Evolutionary conservation across 331 rosid genomes (phyloP).

Genomic region (Rhamnella rubrinervis): DNA sequence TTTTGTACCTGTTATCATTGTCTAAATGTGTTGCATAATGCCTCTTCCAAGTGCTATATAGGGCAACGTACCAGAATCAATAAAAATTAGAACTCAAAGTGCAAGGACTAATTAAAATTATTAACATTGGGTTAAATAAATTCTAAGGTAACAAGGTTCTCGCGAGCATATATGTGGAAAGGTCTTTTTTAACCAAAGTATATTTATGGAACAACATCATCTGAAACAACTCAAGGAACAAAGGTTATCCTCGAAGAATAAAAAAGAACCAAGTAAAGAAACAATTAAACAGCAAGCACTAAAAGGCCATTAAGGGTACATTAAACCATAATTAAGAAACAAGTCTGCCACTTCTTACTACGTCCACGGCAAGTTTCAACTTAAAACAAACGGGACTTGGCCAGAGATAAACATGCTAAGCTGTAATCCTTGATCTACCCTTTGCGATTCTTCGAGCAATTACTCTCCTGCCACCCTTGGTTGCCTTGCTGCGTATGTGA

Average conservation of each 20-base stretch:
- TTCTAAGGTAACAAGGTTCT: too few relatives aligned
- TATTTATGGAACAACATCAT: too few relatives aligned
- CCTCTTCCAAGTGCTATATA: too few relatives aligned
- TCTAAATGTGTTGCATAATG: too few relatives aligned
- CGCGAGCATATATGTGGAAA: too few relatives aligned
- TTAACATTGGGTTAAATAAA: too few relatives aligned
- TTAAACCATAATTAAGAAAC: neutral
- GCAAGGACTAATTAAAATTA: too few relatives aligned
- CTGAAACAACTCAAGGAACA: too few relatives aligned
- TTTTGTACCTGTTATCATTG: too few relatives aligned
- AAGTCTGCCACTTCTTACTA: conserved; percentile 1
- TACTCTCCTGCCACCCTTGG: conserved; percentile 91
- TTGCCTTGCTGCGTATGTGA: conserved; percentile 76
- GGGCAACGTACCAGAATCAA: too few relatives aligned
- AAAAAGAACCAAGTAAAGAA: neutral
- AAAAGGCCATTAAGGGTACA: neutral
- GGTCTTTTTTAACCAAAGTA: neutral
- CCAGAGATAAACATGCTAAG: conserved; percentile 43
- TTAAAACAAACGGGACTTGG: neutral
- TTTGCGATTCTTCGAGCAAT: conserved; percentile 90
- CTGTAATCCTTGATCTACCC: conserved; percentile 84
- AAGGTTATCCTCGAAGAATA: too few relatives aligned
- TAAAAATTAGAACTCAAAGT: too few relatives aligned
- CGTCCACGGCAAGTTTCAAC: conserved; percentile 20
- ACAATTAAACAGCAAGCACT: neutral